These are phyloP conservation scores for Podaxis sp. DNA, from an alignment of 768 basidiomycete species.

Conservation along the genomic window DNA sequence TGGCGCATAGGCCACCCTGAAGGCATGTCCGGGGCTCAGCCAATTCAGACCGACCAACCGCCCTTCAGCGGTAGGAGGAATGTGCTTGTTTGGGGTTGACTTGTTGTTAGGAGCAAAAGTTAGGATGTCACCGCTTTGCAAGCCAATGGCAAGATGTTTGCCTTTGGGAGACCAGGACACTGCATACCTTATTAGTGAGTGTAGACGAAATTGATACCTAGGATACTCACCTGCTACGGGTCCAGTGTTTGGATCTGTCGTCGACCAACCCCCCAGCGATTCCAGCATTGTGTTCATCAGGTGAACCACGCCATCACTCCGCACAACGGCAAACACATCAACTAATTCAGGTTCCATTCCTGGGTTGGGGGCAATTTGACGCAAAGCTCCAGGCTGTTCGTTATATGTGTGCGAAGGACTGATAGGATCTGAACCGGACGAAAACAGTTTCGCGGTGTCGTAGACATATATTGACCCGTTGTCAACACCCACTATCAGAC, in stretches of 20 bases:
- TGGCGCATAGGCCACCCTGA: conserved; percentile 60
- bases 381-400: conserved; percentile 37
- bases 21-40: conserved; percentile 65
- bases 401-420: conserved; percentile 48
- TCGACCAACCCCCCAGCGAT: conserved; percentile 52
- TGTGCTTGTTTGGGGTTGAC: conserved; percentile 48
- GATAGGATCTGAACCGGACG: conserved; percentile 36
- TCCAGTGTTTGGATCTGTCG: conserved; percentile 38
- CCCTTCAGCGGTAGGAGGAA: conserved; percentile 52
- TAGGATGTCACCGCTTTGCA: conserved; percentile 65
- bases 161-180: conserved; percentile 87
- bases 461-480: conserved; percentile 59
- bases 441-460: conserved; percentile 49
- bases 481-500: conserved; percentile 53
- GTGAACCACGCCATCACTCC: conserved; percentile 44
- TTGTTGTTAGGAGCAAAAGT: conserved; percentile 59
- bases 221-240: conserved; percentile 54
- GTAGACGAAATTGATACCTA: neutral
- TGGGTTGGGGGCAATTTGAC: conserved; percentile 64
- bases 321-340: conserved; percentile 56
- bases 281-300: conserved; percentile 55
- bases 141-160: conserved; percentile 75
- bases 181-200: conserved; percentile 23
- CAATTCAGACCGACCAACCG: conserved; percentile 55
- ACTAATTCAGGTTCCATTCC: conserved; percentile 45